A percentile compares a stretch with the other conserved stretches of the same genome.
phyloP scores from a whole-genome alignment of 257 asterid genomes.

The Solanum bukasovii region DNA sequence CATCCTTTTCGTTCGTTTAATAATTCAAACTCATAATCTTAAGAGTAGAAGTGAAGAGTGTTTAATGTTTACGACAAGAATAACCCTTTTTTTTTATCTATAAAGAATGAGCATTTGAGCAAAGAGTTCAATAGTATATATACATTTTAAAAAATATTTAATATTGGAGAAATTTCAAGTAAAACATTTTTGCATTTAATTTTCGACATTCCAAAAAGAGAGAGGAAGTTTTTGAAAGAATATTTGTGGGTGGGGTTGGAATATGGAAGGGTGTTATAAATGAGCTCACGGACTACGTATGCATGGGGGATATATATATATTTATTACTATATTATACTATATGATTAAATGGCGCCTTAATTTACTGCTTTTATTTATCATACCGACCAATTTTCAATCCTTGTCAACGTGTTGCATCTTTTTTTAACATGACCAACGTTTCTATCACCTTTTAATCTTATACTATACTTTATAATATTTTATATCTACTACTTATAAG shows the following conservation, averaged over 20 bases:
- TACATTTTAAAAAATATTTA: too few species aligned
- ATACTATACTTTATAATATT: too few species aligned
- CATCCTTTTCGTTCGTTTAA: too few species aligned
- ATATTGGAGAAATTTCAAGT: too few species aligned
- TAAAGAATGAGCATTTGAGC: background rate
- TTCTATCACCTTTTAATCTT: background rate
- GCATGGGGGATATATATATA: background rate
- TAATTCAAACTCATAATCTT: too few species aligned
- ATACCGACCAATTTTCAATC: background rate
- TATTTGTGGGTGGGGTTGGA: background rate
- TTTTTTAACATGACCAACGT: background rate
- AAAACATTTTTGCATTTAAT: background rate
- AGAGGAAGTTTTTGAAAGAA: background rate
- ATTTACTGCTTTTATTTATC: background rate
- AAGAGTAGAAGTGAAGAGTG: too few species aligned
- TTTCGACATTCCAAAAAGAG: background rate
- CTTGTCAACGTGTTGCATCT: background rate
- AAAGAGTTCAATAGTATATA: background rate
- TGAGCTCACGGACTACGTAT: conserved; percentile 4
- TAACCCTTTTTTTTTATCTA: too few species aligned
- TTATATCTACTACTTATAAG: background rate
- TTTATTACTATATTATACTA: background rate
- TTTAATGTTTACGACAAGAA: too few species aligned
- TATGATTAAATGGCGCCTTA: background rate
- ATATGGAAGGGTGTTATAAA: background rate